phyloP scores from a whole-genome alignment of 1,284 basidiomycete species.

The Porodaedalea pini region DNA sequence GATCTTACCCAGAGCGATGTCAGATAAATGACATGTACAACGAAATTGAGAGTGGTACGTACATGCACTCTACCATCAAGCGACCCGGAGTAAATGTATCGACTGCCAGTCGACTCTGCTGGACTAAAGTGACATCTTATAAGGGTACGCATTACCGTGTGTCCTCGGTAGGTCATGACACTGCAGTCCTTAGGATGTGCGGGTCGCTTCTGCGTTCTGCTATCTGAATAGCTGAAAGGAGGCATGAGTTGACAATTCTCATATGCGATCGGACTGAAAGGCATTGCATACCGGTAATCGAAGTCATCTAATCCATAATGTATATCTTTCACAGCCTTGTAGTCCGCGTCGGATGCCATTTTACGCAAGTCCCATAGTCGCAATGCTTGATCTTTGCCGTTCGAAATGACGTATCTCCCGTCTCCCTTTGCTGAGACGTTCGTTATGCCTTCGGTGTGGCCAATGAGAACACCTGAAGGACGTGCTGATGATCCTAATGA shows the following conservation, averaged over 20 bases:
- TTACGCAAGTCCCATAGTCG: constrained; percentile 94
- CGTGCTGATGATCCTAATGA: constrained; percentile 76
- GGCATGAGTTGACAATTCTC: not conserved
- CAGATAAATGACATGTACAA: constrained; percentile 10
- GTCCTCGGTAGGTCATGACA: constrained; percentile 94
- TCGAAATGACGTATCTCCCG: constrained; percentile 94
- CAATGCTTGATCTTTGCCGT: constrained; percentile 93
- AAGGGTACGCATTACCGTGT: constrained; percentile 87
- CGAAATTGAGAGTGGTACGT: constrained; percentile 27
- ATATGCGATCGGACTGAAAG: constrained; percentile 16
- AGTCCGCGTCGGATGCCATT: constrained; percentile 78
- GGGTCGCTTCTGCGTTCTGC: constrained; percentile 57
- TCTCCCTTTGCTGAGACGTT: constrained; percentile 89
- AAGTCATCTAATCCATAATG: constrained; percentile 64
- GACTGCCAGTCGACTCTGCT: constrained; percentile 83
- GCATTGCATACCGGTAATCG: constrained; percentile 69
- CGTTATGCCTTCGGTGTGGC: constrained; percentile 94
- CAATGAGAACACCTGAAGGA: constrained; percentile 89
- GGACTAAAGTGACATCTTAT: constrained; percentile 97
- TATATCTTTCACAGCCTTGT: constrained; percentile 49
- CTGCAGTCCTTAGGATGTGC: constrained; percentile 86
- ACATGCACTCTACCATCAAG: constrained; percentile 82
- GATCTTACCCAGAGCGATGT: constrained; percentile 52
- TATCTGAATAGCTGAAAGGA: constrained; percentile 53
- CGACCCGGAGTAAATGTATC: constrained; percentile 93